Evolutionary conservation across 805 yeast species (phyloP).

Genomic region (Candida sanyiensis): DNA sequence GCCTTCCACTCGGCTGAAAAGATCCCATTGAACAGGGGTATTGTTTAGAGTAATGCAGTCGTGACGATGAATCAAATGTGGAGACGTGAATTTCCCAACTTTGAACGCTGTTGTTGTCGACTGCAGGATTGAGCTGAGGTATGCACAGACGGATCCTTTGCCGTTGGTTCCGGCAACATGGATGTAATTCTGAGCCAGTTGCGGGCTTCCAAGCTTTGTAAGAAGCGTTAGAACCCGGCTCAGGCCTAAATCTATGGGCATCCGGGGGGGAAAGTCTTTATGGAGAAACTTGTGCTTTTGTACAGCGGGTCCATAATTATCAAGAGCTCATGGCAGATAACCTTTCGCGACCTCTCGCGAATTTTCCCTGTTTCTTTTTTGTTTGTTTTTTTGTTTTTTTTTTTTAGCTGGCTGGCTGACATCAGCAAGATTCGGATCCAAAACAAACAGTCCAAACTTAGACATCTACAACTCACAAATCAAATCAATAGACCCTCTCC

Average conservation of each 20-base stretch:
- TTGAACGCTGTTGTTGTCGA: constrained; percentile 32
- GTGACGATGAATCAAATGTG: constrained; percentile 67
- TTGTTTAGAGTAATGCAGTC: constrained; percentile 73
- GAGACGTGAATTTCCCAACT: constrained; percentile 84
- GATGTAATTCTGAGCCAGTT: constrained; percentile 53
- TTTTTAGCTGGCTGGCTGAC: too few species aligned
- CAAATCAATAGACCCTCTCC: too few species aligned
- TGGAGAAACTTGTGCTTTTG: too few species aligned
- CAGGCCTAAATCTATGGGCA: constrained; percentile 53
- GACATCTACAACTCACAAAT: too few species aligned
- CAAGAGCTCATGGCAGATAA: too few species aligned
- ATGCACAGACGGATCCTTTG: constrained; percentile 88
- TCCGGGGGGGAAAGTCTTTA: too few species aligned
- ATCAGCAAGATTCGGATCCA: too few species aligned
- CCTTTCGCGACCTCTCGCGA: too few species aligned
- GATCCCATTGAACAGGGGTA: constrained; percentile 40
- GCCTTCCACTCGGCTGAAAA: constrained; percentile 41
- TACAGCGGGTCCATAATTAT: too few species aligned
- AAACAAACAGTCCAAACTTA: too few species aligned
- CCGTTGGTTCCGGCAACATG: constrained; percentile 98
- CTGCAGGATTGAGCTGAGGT: constrained; percentile 59
- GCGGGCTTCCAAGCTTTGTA: constrained; percentile 61
- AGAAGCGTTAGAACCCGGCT: constrained; percentile 43
- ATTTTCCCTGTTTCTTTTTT: too few species aligned
- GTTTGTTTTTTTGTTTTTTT: too few species aligned